Percentiles rank a stretch among this genome's conserved stretches.
Conservation (phyloP, 2,329 filamentous ascomycete genomes). For the Thermochaetoides dissita region DNA sequence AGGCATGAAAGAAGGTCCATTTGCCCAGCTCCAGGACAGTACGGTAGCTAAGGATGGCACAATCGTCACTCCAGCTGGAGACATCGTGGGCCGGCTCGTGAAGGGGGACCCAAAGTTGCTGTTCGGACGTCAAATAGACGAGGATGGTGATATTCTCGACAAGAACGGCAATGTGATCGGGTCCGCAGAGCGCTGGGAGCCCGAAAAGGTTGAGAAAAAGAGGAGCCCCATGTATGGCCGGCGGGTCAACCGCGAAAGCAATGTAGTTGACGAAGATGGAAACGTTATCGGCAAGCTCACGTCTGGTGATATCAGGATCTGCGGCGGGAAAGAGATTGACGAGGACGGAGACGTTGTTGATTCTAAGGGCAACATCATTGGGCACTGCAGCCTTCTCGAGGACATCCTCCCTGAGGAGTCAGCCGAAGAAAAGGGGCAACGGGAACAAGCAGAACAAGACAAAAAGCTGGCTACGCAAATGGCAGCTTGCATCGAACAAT, state of each 20-base stretch:
- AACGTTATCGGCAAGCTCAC: conserved; percentile 53
- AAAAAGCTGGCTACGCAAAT: conserved; percentile 67
- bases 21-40: conserved; percentile 50
- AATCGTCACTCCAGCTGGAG: conserved; percentile 50
- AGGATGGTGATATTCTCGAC: conserved; percentile 71
- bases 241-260: conserved; percentile 44
- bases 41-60: conserved; percentile 57
- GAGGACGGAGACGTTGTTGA: conserved; percentile 59
- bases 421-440: conserved; percentile 42
- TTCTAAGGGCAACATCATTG: conserved; percentile 50
- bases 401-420: conserved; percentile 42
- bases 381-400: conserved; percentile 53
- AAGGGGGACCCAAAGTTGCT: conserved; percentile 60
- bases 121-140: conserved; percentile 60
- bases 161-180: conserved; percentile 51
- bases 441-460: conserved; percentile 49
- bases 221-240: conserved; percentile 38
- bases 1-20: conserved; percentile 51
- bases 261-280: conserved; percentile 44
- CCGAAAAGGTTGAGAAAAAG: conserved; percentile 37
- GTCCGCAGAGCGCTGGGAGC: conserved; percentile 45
- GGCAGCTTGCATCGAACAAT: conserved; percentile 56
- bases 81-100: conserved; percentile 57
- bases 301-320: conserved; percentile 50
- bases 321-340: conserved; percentile 56